phyloP scores from a whole-genome alignment of 495 filamentous ascomycete species.

The Neurospora hispaniola region DNA sequence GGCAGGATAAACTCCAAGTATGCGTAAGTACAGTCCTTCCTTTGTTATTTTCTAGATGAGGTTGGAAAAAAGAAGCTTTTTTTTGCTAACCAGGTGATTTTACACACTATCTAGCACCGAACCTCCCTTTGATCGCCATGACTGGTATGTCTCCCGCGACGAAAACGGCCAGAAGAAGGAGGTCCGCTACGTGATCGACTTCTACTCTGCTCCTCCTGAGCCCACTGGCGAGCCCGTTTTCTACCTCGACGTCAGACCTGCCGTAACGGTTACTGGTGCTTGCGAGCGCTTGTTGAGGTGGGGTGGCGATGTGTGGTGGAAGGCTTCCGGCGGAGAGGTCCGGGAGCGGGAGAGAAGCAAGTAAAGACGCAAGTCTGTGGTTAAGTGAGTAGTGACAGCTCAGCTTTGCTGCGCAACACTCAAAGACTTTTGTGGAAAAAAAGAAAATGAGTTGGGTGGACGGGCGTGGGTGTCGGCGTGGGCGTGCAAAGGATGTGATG shows the following conservation, averaged over 20 bases:
- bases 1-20: constrained; percentile 65
- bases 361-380: neutral
- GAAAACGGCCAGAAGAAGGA: constrained; percentile 52
- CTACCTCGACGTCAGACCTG: constrained; percentile 92
- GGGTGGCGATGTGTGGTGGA: constrained; percentile 91
- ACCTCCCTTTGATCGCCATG: constrained; percentile 94
- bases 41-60: neutral
- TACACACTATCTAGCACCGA: constrained; percentile 42
- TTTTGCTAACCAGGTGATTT: neutral
- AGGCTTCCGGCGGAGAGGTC: constrained; percentile 62
- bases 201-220: constrained; percentile 82
- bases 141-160: constrained; percentile 81
- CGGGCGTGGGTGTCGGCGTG: neutral
- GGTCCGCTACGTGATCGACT: constrained; percentile 94
- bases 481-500: neutral
- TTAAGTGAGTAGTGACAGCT: neutral
- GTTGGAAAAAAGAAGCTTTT: neutral
- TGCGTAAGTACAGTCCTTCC: constrained; percentile 37
- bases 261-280: constrained; percentile 73
- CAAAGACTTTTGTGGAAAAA: neutral
- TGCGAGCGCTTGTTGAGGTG: constrained; percentile 79
- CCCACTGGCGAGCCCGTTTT: constrained; percentile 90
- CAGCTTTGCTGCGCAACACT: neutral
- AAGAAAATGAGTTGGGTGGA: neutral
- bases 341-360: constrained; percentile 25